Evolutionary conservation across 345 rosid genomes (phyloP), one percentile per base, ranked within the genome.

Genomic region (Eucalyptus rudis): DNA sequence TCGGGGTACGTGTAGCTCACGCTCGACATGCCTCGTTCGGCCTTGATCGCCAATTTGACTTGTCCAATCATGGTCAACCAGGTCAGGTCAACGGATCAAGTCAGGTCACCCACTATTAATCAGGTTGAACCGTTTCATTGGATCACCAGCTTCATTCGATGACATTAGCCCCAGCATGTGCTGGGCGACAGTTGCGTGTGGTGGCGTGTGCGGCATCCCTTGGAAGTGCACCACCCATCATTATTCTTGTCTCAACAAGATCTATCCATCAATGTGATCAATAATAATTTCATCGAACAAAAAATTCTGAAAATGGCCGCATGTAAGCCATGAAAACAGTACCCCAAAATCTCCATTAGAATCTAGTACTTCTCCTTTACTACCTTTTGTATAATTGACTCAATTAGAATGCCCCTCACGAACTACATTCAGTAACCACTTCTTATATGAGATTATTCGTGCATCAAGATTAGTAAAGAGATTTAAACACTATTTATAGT

Each of bases 271-370:
- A 1, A 56, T 56, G 29, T 56, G 62, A 56, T 56, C 62, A 1
- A 24, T 1, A 56, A 8, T 22, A 56, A 56, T 56, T 56, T 56
- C 27, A 56, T 2, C 0, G 2, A 3, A 54, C 1, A 22, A 54
- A 54, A 56, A 22, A 22, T 0, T 22, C 1, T 56, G 62, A 56
- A 56, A 56, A 56, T 12, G 56, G 24, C 56, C 56, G 7, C 24
- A 56, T 22, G 59, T 56, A 56, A 56, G 59, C 59, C 59, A 8
- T 1, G 19, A 56, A 56, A 56, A 0, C 12, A 56, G 0, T 9
- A 56, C 59, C 59, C 1, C 12, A 0, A 56, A 0, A 22, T 22
- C 12, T 56, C 27, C 12, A 56, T 12, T 20, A 56, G 0, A 4
- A 56, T 56, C 11, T 56, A 56, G 27, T 56, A 22, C 27, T 56